Base-by-base conservation (phyloP, 2,329 filamentous ascomycete species). In the Tolypocladium pustulatum region DNA sequence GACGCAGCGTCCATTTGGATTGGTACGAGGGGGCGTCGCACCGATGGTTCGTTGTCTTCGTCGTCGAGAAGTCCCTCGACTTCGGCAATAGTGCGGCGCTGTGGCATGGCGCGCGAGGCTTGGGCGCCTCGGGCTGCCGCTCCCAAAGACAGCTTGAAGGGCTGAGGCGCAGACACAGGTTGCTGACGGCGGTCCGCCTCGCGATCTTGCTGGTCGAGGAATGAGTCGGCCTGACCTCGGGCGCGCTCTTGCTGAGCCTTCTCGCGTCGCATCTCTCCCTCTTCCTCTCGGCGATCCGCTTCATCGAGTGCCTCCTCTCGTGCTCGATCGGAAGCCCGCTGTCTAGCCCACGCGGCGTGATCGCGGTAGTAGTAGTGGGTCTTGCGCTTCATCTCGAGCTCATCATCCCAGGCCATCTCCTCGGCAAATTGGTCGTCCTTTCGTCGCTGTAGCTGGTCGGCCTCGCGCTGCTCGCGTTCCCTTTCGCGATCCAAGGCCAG, bases 11-110 rank as follows among this genome's bases (percentile, higher is more conserved):
- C 89, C 71, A 91, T 91, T 68, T 90, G 87, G 71, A 94, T 92
- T 3, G 91, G 89, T 40, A 94, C 81, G 56, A 96, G 85, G 59
- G 87, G 88, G 9, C 90, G 84, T 73, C 87, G 90, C 6, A 83
- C 83, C 27, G 82, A 81, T 55, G 80, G 77, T 55, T 88, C 83
- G 62, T 94, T 89, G 69, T 97, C 94, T 72, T 97, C 94, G 72
- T 97, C 92, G 75, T 97, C 94, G 63, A 99, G 79, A 0, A 99
- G 79, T 37, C 91, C 91, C 77, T 97, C 94, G 58, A 99, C 90
- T 70, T 99, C 94, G 59, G 91, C 91, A 61, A 96, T 87, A 0
- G 91, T 96, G 61, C 91, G 88, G 60, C 90, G 83, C 59, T 83
- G 79, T 0, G 83, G 76, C 17, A 79, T 79, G 0, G 75, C 75